Evolutionary conservation across 164 flowering plant species (phyloP), one percentile per base, ranked within the genome.

Genomic region (Akebia trifoliata): DNA sequence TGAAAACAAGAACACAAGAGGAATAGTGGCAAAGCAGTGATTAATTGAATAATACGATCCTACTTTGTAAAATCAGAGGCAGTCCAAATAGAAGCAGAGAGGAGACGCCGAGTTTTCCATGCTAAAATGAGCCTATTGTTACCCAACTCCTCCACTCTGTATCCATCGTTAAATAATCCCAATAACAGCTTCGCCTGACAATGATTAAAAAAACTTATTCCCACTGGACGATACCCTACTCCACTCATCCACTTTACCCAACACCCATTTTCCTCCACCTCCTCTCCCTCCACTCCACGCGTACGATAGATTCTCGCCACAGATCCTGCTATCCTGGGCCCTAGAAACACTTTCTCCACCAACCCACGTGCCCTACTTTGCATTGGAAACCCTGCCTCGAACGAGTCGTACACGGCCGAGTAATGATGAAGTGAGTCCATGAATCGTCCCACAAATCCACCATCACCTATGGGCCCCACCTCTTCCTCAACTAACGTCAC

Each of bases 341-440:
- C 95, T 24, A 85, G 42, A 21, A 83, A 81, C n/a, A 78, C 89
- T 48, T 72, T 64, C 64, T 87, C 95, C 51, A 87, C 95, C 57
- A 85, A 43, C 0, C 72, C 77, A 43, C 89, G 57, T 4, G 95
- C 84, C 24, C 76, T 65, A 7, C 68, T 50, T 36, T 84, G 88
- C 80, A 79, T 69, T 2, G 95, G 95, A 34, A 81, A 79, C 48
- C 89, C 88, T 0, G 85, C 89, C 57, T 85, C 91, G 8, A 87
- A 63, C 20, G 95, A 84, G 69, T 87, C 95, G 48, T 73, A 87
- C 6, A 85, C 46, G 2, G 95, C 86, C 0, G 91, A 87, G 75
- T 72, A 83, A 50, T 74, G 89, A 62, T 87, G 86, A 38, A 87
- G 66, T 14, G 79, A 67, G 74, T 87, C 89, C 83, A 85, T 77